Base-by-base conservation (phyloP, 768 basidiomycete genomes). In the Hypsizygus marmoreus region DNA sequence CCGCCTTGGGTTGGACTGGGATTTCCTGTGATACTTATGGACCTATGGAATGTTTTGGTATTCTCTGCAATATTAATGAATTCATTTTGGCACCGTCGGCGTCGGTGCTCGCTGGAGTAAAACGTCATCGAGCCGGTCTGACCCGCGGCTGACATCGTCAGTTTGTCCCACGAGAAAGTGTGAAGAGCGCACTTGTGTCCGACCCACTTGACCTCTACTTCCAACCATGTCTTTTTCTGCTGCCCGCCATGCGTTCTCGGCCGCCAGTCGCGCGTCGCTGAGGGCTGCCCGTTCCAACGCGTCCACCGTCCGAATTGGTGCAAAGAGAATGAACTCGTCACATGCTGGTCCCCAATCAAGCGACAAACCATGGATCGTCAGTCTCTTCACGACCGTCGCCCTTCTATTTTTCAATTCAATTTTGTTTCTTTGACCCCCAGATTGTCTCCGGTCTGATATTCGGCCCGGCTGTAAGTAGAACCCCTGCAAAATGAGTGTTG, bases 351-450 rank as follows among this genome's bases (percentile, higher is more conserved):
- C 61, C 45, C 66, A 63, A 54, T 62, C 66, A 43, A 66, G 59
- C 41, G 75, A 76, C 67, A 67, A 56, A 37, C 71, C 72, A 35
- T 76, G 75, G 75, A 65, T 73, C 39, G 75, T 75, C 45, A 55
- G 71, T 68, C 38, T 28, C 22, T 38, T 31, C 43, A 32, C 46
- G 39, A 28, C 43, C 24, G 43, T 54, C 23, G 45, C 43, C 19
- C 22, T n/a, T 40, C 8, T 36, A 37, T 43, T 6, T 11, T 16
- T 25, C 22, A 32, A 30, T 39, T 30, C 28, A 14, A 47, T 46
- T 24, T 26, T 19, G 41, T n/a, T n/a, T n/a, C n/a, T n/a, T n/a
- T n/a, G n/a, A 25, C 40, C 10, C 47, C 10, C 58, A 76, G 75
- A 55, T 73, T 50, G 74, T 65, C 46, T 69, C 75, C 42, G 56